Evolutionary conservation across 345 rosid species (phyloP), one percentile per base, ranked within the genome.

Genomic region (Rhizophora apiculata): DNA sequence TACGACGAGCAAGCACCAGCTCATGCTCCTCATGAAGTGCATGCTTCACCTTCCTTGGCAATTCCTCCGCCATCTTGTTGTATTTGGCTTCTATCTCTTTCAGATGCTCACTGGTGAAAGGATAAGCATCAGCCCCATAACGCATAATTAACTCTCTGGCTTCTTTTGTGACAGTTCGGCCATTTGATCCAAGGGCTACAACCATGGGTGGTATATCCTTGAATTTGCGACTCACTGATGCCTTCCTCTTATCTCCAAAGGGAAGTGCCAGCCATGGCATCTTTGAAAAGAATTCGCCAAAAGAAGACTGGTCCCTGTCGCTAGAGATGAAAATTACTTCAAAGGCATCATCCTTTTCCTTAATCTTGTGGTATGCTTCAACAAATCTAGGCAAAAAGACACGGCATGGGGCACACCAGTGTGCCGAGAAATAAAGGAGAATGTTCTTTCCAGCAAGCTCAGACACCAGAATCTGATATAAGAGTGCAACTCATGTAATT

Each of bases 41-140:
- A 75, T 83, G 77, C 76, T 84, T 86, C 78, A 90, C 62, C 65
- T 85, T 88, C 85, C 77, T 71, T 43, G 96, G 93, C 93, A 93
- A 88, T 61, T 80, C 87, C 79, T 93, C 86, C 9, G 88, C 83
- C 84, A 78, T 83, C 71, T 84, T 88, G 16, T 68, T 76, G n/a
- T 73, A 77, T 63, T 78, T 66, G 24, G 46, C 75, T 15, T 80
- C 82, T 0, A 78, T 16, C 63, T 75, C 67, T 68, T 67, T 69
- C 54, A 69, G 46, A n/a, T 57, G 75, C 58, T 70, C 75, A 2
- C 76, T 63, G 2, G 76, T 80, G 71, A 85, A 85, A 9, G 82
- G 88, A 68, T 82, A 76, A 59, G 85, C 85, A 46, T 82, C 80
- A 5, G 78, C 73, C 7, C 88, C 84, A 15, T 74, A 61, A 2